Evolutionary conservation across 192 early-diverging fungal genomes (phyloP), one percentile per base, ranked within the genome.

Genomic region (Jimgerdemannia lactiflua): DNA sequence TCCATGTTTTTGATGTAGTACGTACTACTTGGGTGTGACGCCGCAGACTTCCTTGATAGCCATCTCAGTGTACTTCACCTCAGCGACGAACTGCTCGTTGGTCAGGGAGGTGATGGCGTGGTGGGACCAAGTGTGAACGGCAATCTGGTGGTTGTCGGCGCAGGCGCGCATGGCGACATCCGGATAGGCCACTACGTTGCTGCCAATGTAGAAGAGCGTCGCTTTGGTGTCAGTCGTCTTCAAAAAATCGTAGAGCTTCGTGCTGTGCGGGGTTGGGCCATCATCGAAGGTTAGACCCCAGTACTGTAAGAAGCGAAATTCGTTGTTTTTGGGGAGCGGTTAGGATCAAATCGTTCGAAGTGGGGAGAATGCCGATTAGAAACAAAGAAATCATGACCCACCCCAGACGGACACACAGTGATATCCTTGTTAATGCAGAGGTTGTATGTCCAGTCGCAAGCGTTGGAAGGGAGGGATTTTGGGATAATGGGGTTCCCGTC

Each of bases 111-210:
- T 91, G 41, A 86, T 77, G 43, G 85, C 82, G 69, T 72, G 77
- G 77, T 90, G 89, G 8, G 80, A 84, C 88, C 88, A 91, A 10
- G 90, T 91, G 76, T 92, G 90, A n/a, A 85, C 87, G 43, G 82
- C 87, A 29, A 93, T 69, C 43, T 86, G 82, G 74, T 92, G 90
- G 42, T 91, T 89, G 70, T 81, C 78, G 63, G 71, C 42, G 8
- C 77, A 69, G 3, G 78, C 81, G 67, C 81, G 66, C 40, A 75
- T 64, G 39, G 76, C 80, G 43, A 80, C 83, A 20, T 70, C 69
- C 8, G 83, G 83, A 40, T 68, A 79, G 14, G 64, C 76, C 4
- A 79, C 29, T 18, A 85, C 77, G 71, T 85, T 82, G 69, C 72
- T 75, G 70, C 83, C 83, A 64, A 82, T 79, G 70, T 78, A 84